Evolutionary conservation across 495 filamentous ascomycete genomes (phyloP), one percentile per base, ranked within the genome.

Genomic region (Halenospora varia): DNA sequence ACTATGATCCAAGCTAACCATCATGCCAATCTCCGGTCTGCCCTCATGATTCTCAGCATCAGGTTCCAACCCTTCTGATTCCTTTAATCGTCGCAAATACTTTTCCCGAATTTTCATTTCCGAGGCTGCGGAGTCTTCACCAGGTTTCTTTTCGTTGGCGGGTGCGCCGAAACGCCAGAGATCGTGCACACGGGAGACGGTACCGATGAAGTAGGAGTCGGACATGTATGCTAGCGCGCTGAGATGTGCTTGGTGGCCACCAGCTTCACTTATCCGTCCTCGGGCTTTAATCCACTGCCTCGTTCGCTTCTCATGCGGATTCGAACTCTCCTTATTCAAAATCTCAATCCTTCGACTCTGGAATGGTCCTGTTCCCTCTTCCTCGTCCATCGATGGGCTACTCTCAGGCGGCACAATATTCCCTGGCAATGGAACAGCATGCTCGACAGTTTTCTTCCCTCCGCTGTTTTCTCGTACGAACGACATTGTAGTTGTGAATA

Each of bases 401-500:
- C 56, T 25, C 11, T 66, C 55, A 19, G 73, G 70, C 20, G 68
- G 70, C 56, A 77, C 58, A 1, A 75, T 68, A 18, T 67, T 77
- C 2, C 67, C 62, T 0, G 88, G 86, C 73, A 91, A 77, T 18
- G 76, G 71, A 19, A 73, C 71, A 0, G 77, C 77, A 71, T 92
- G 89, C 57, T 81, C 70, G 19, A 92, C 71, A 51, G 72, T 76
- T 61, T 75, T 73, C 62, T 78, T 72, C 3, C 87, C 88, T 23
- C 83, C 85, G 62, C 82, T 84, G 53, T 81, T 82, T 48, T 89
- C 83, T 18, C 82, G 75, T 64, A 87, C 87, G 68, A 98, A 98
- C 53, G 87, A 92, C 71, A 93, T 80, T 3, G 93, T 98, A 2
- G 90, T 92, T 39, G 93, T 96, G 76, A 97, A 96, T 70, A 98